Evolutionary conservation across 31 red algal species (phyloP).

Genomic region (Asparagopsis taxiformis): DNA sequence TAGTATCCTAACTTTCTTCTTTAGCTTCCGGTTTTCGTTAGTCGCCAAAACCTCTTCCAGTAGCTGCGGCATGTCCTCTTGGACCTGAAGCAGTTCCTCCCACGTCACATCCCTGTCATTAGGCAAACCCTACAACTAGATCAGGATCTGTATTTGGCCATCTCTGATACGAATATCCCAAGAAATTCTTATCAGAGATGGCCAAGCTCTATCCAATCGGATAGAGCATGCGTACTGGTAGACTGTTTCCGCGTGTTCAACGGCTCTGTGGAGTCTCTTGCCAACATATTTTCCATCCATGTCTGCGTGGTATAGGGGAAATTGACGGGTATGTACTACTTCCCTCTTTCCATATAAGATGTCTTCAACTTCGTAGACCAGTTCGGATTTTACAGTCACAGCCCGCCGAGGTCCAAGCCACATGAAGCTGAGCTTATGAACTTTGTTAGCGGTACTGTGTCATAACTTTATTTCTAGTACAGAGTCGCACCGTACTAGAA

Average conservation of each 20-base stretch:
- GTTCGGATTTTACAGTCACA: background rate
- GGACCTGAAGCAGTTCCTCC: background rate
- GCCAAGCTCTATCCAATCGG: too few relatives aligned
- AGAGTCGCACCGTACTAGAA: conserved; percentile 14
- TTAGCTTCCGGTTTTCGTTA: background rate
- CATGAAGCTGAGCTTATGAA: background rate
- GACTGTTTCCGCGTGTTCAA: background rate
- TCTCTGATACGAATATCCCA: conserved; percentile 1
- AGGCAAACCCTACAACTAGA: background rate
- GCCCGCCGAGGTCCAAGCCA: conserved; percentile 8
- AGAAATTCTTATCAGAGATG: too few relatives aligned
- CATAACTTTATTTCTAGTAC: too few relatives aligned
- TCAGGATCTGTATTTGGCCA: background rate
- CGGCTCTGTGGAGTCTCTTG: background rate
- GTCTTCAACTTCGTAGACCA: conserved; percentile 12
- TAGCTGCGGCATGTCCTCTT: too few relatives aligned
- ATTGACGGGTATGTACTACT: background rate
- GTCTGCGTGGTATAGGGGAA: conserved; percentile 11
- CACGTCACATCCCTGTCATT: background rate
- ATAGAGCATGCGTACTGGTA: background rate
- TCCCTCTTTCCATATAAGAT: background rate
- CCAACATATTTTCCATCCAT: background rate
- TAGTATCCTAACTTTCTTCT: too few relatives aligned
- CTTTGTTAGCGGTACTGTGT: background rate
- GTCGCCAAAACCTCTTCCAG: conserved; percentile 2